Evolutionary conservation across 345 rosid genomes (phyloP), one percentile per base, ranked within the genome.

Genomic region (Aurinia saxatilis): DNA sequence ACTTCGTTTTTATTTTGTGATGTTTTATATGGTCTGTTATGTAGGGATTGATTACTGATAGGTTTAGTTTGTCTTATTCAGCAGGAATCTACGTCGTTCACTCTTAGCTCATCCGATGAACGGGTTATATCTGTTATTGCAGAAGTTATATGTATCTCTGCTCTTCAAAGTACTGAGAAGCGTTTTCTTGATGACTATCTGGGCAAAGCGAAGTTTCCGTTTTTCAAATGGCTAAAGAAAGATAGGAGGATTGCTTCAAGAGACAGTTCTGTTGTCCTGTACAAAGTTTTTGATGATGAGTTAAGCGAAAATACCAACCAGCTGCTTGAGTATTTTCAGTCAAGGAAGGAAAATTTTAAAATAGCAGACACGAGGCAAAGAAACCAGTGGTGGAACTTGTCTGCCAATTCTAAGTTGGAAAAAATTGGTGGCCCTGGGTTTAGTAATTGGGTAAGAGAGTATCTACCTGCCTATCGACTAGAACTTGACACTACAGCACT

Each of bases 81-180:
- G 85, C 91, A 88, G 96, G 96, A 78, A 75, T 72, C 85, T 33
- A 73, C 65, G 13, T 83, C 91, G 8, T 82, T 87, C 73, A 53
- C 44, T 14, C 57, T 92, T 62, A 73, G 84, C 60, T 83, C 96
- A 31, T 73, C 87, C 3, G 81, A 85, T 66, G 89, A 81, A 73
- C 41, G 55, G 31, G 75, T 74, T 68, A 79, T 87, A 66, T 81
- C 91, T 62, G 73, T 82, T 73, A 83, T 89, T 41, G 85, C 93
- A 35, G 96, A 89, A 71, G 88, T 83, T 69, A 60, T 85, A 68
- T 85, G 87, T 74, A 31, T 60, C 39, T 74, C 74, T 8, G 81
- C 85, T 68, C 88, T 89, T 73, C 85, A 80, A 59, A 81, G 66
- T 52, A 82, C 95, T 4, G 85, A 83, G 67, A 78, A 53, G 55